These are phyloP conservation scores for Podosphaera fusca DNA, from an alignment of 2,329 filamentous ascomycete species.

Conservation along the genomic window DNA sequence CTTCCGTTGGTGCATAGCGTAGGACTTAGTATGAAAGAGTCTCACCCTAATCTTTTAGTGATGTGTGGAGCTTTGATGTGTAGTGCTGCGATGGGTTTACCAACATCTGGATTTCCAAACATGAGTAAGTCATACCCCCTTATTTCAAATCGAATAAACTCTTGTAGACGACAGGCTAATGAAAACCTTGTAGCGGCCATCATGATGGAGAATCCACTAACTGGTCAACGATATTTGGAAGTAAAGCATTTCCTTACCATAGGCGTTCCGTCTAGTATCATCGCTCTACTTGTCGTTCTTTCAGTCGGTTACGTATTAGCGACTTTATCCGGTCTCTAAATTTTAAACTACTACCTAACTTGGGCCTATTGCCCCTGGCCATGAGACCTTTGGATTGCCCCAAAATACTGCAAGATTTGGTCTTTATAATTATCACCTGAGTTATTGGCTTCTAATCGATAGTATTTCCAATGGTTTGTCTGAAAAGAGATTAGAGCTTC, in stretches of 20 bases:
- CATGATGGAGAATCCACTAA: constrained; percentile 91
- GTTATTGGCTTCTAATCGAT: no score
- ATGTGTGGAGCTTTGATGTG: constrained; percentile 95
- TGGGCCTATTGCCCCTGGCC: no score
- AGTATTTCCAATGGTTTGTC: no score
- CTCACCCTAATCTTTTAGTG: constrained; percentile 81
- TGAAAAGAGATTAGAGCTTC: no score
- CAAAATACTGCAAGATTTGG: no score
- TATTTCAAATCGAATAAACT: neutral
- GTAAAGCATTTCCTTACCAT: constrained; percentile 88
- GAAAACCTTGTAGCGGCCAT: constrained; percentile 46
- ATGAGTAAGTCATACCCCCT: constrained; percentile 56
- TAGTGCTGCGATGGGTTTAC: constrained; percentile 88
- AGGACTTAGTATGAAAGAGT: constrained; percentile 62
- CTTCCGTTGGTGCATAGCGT: constrained; percentile 76
- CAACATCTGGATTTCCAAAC: constrained; percentile 91
- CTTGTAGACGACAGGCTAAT: constrained; percentile 5
- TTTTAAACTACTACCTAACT: neutral
- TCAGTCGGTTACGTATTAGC: constrained; percentile 82
- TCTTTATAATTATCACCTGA: no score
- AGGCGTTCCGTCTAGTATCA: constrained; percentile 69
- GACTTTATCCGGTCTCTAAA: constrained; percentile 22
- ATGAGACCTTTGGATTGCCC: no score
- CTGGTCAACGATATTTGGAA: constrained; percentile 72
- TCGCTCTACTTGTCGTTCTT: constrained; percentile 62